Percentiles rank a stretch among this genome's conserved stretches.
phyloP scores from a whole-genome alignment of 2,329 filamentous ascomycete species.

The Ciborinia camelliae region DNA sequence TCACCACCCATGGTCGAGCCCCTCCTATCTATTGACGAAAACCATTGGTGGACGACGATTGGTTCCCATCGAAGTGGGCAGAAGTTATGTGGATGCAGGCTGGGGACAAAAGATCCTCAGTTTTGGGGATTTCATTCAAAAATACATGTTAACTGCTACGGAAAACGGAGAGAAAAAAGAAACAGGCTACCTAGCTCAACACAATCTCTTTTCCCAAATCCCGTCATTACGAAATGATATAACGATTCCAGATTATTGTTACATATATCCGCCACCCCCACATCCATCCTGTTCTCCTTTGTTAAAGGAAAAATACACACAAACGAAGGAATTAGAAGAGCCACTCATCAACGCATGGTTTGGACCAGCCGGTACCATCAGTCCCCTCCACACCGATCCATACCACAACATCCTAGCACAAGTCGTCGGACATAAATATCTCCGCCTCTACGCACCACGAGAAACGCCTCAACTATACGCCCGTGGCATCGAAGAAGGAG shows the following conservation, averaged over 20 bases:
- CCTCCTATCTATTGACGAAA: slow-evolving; percentile 66
- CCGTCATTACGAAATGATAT: slow-evolving; percentile 75
- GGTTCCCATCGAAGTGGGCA: slow-evolving; percentile 81
- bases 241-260: slow-evolving; percentile 79
- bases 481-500: slow-evolving; percentile 56
- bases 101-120: slow-evolving; percentile 82
- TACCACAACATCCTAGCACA: slow-evolving; percentile 92
- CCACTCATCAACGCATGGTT: slow-evolving; percentile 90
- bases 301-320: slow-evolving; percentile 36
- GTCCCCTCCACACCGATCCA: slow-evolving; percentile 87
- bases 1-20: slow-evolving; percentile 65
- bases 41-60: slow-evolving; percentile 76
- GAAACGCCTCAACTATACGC: slow-evolving; percentile 59
- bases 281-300: slow-evolving; percentile 49
- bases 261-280: slow-evolving; percentile 58
- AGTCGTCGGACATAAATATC: slow-evolving; percentile 85
- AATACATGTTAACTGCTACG: slow-evolving; percentile 27
- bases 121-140: slow-evolving; percentile 66
- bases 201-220: slow-evolving; percentile 81
- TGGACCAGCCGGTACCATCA: slow-evolving; percentile 82
- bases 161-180: slow-evolving; percentile 6
- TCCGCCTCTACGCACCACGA: slow-evolving; percentile 77
- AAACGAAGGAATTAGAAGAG: slow-evolving; percentile 46
- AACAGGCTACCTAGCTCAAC: slow-evolving; percentile 87
- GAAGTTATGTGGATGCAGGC: slow-evolving; percentile 79